phyloP scores from a whole-genome alignment of 306 rosid genomes.

The Gastrolobium villosum region DNA sequence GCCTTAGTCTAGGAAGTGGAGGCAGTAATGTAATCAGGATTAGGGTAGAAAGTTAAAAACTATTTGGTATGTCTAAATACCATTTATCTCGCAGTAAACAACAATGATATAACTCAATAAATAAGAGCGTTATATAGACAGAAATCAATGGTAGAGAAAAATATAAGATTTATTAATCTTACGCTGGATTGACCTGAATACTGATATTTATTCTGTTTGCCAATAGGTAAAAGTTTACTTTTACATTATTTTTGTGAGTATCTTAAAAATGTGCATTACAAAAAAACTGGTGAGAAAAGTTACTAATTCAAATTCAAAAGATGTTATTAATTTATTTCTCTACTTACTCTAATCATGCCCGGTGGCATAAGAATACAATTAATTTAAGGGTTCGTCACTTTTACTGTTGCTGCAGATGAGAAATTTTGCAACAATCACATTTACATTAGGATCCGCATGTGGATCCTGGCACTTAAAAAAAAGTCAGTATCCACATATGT shows the following conservation, averaged over 20 bases:
- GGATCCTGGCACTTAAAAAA: too few species aligned
- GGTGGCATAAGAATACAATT: conserved; percentile 11
- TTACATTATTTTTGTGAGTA: background rate
- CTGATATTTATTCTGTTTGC: conserved; percentile 31
- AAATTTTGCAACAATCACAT: too few species aligned
- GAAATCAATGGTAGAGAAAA: too few species aligned
- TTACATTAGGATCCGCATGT: too few species aligned
- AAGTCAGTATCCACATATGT: too few species aligned
- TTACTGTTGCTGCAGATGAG: too few species aligned
- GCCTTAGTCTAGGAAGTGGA: background rate
- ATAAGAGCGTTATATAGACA: too few species aligned
- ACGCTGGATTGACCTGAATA: background rate
- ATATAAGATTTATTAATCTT: background rate
- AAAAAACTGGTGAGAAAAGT: background rate
- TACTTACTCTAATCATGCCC: background rate
- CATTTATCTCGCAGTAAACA: too few species aligned
- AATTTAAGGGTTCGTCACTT: background rate
- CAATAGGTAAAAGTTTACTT: background rate
- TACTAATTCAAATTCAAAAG: background rate
- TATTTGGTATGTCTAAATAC: background rate
- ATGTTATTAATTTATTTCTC: too few species aligned
- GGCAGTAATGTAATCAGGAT: conserved; percentile 16
- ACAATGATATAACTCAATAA: too few species aligned
- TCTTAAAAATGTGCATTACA: background rate
- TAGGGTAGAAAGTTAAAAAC: conserved; percentile 18